Base-by-base conservation (phyloP, 805 yeast genomes). In the Wickerhamiella brachini region DNA sequence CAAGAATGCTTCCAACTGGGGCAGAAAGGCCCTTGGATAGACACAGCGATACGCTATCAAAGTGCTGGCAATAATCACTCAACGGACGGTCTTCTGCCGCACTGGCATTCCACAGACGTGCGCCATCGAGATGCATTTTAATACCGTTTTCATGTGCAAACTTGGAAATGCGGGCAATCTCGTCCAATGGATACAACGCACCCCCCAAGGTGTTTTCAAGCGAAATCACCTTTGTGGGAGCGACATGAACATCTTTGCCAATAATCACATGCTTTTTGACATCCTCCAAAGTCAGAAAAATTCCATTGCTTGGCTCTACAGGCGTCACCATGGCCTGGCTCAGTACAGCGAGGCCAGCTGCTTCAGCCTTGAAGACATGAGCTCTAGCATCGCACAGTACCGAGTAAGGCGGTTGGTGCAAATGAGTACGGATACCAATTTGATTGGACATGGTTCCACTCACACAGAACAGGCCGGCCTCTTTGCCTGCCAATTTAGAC, bases 361-460 rank as follows among this genome's bases (percentile, higher is more conserved):
- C 95, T 68, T 89, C 97, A 58, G 80, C 80, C 29, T 80, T 71
- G 65, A 75, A 89, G 23, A 89, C 81, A 62, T 89, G 97, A 12
- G 90, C 81, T 54, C 96, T 74, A 66, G 80, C 74, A 65, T 90
- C 97, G 70, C 95, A 86, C 47, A 89, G 62, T 23, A 90, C 72
- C n/a, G 89, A 77, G 68, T 81, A 81, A 2, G 95, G 95, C 17
- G 96, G 96, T 62, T 84, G 90, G 54, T 65, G 66, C 47, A 90
- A 69, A 57, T 83, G 85, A 4, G 87, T 71, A 61, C 96, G 73
- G 45, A 89, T 64, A 15, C 83, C 96, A 54, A 89, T 73, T 68
- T 89, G 97, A 68, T 89, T 89, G 10, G 95, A 82, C 66, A 89
- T 67, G 5, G 97, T 90, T 45, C 97, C 97, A 21, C 94, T 83